These are phyloP conservation scores for Trematosphaeria pertusa DNA, from an alignment of 2,329 filamentous ascomycete genomes.

Conservation along the genomic window DNA sequence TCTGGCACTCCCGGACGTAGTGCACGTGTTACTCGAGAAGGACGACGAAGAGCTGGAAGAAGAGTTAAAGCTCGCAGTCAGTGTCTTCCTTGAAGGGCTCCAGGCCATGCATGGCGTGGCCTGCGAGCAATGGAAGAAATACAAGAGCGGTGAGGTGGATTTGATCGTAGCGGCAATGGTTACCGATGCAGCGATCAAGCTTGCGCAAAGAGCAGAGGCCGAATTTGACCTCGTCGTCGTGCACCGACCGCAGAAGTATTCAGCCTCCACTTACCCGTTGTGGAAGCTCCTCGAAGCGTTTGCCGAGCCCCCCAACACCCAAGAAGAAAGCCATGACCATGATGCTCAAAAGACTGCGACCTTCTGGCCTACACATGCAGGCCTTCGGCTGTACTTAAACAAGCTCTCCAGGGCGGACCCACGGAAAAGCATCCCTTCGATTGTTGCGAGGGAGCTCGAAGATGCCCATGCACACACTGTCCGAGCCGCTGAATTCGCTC, in stretches of 20 bases:
- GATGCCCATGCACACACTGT: background rate
- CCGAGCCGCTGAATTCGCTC: background rate
- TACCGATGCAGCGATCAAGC: slow-evolving; percentile 11
- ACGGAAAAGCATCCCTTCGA: background rate
- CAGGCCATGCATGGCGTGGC: slow-evolving; percentile 1
- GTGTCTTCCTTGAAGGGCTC: slow-evolving; percentile 3
- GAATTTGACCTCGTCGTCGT: slow-evolving; percentile 11
- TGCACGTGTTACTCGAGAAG: background rate
- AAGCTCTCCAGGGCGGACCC: slow-evolving; percentile 2
- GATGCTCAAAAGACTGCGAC: too few relatives aligned
- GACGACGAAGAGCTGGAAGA: slow-evolving; percentile 8
- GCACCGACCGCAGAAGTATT: slow-evolving; percentile 13
- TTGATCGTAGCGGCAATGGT: slow-evolving; percentile 10
- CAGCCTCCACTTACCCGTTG: background rate
- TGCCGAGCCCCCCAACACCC: slow-evolving; percentile 2
- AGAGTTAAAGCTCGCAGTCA: slow-evolving; percentile 8
- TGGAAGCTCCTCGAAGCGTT: slow-evolving; percentile 6
- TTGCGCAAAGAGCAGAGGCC: slow-evolving; percentile 10
- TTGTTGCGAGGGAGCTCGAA: slow-evolving; percentile 1
- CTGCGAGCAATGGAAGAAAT: slow-evolving; percentile 10
- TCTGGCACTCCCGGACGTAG: background rate
- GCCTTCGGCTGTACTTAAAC: background rate
- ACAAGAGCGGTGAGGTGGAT: slow-evolving; percentile 10
- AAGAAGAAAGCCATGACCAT: background rate
- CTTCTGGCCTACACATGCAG: slow-evolving; percentile 2